Base-by-base conservation (phyloP, 805 yeast species). In the Scheffersomyces amazonensis region DNA sequence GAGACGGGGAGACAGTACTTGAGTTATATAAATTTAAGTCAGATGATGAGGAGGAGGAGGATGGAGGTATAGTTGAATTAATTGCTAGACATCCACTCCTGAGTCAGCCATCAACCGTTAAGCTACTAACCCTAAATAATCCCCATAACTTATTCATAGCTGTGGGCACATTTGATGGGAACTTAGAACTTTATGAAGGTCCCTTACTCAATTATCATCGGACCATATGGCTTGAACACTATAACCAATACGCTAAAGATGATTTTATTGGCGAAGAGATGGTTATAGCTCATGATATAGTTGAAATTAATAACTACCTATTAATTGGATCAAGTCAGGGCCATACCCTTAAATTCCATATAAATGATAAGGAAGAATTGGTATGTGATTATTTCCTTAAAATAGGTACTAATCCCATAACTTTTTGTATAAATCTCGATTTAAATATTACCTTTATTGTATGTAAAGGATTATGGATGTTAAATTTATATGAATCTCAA, bases 311-410 rank as follows among this genome's bases (percentile, higher is more conserved):
- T 2, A 25, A 31, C 2, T 37, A 36, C 11, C 19, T 62, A 1
- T 47, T 46, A 13, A 40, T 68, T 20, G 72, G 72, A 1, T 50
- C 71, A 1, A 55, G 53, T 32, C 58, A 58, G 22, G 74, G 74
- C 0, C 50, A 44, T 24, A 52, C 49, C 18, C 39, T 62, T 13
- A 45, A 40, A 12, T 47, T 64, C 6, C 41, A 34, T 1, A 7
- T 46, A 9, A 34, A 35, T 12, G 32, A 21, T 2, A 20, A 25
- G 35, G 34, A 20, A 16, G 18, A 5, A 20, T 23, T 10, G 16
- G 25, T 5, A 11, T 11, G 4, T 37, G 53, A 4, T 28, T 34
- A 8, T 43, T 50, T 42, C 24, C 46, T 63, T 15, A 43, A 45
- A 28, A 36, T 68, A 6, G 57, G 67, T 13, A 57, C 54, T 10